Conservation (phyloP, 768 basidiomycete genomes). For the Auricularia auricula-judae region DNA sequence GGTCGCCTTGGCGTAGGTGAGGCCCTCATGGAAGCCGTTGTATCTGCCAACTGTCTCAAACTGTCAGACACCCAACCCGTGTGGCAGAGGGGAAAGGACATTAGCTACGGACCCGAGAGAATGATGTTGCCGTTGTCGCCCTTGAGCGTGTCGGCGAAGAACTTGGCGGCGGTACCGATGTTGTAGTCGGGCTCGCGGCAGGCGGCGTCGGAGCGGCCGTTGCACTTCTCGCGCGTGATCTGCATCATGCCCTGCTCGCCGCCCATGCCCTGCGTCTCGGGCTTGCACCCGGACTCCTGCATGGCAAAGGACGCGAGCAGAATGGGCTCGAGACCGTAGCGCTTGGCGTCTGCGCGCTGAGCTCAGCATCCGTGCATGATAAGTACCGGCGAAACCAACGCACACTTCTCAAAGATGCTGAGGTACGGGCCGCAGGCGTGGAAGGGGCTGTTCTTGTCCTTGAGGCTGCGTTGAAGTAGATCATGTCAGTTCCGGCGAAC, state of each 20-base stretch:
- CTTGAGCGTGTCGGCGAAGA: conserved; percentile 41
- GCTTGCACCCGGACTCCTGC: conserved; percentile 76
- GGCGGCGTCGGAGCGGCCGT: conserved; percentile 33
- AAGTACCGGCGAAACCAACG: neutral
- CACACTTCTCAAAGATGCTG: conserved; percentile 41
- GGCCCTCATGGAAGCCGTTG: neutral
- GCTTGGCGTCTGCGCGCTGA: conserved; percentile 22
- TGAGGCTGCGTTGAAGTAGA: conserved; percentile 14
- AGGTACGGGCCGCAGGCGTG: conserved; percentile 40
- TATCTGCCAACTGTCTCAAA: neutral
- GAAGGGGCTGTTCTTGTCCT: conserved; percentile 44
- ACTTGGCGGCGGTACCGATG: conserved; percentile 53
- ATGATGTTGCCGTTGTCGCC: conserved; percentile 38
- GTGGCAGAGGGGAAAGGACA: neutral
- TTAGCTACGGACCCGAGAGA: neutral
- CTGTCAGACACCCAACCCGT: neutral
- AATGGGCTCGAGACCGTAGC: conserved; percentile 51
- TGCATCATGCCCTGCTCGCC: conserved; percentile 83
- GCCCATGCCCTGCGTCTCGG: conserved; percentile 52
- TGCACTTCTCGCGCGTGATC: conserved; percentile 69
- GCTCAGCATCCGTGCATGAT: neutral
- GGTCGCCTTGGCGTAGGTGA: neutral
- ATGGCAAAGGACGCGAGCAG: conserved; percentile 79
- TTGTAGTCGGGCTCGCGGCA: conserved; percentile 49
- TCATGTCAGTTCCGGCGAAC: neutral